Evolutionary conservation across 352 stramenopile species (phyloP).

Genomic region (Phytophthora litchii): DNA sequence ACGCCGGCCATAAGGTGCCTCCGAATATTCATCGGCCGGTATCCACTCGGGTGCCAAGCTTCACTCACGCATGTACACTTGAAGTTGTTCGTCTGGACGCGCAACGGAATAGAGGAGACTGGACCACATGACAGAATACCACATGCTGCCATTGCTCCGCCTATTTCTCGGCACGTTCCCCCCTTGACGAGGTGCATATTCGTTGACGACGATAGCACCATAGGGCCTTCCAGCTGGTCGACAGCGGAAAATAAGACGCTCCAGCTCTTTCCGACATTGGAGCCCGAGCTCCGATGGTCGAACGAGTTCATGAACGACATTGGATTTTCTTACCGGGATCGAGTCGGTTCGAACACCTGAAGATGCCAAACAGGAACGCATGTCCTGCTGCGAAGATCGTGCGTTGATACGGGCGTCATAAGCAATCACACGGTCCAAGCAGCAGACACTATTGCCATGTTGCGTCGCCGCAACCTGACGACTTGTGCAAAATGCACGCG

Average conservation of each 20-base stretch:
- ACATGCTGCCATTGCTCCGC: slow-evolving; percentile 3
- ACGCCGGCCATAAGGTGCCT: slow-evolving; percentile 21
- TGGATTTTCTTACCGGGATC: slow-evolving; percentile 36
- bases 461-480: slow-evolving; percentile 27
- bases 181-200: slow-evolving; percentile 6
- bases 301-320: not conserved
- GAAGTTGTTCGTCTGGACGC: slow-evolving; percentile 10
- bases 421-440: slow-evolving; percentile 22
- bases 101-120: slow-evolving; percentile 21
- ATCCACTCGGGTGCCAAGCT: slow-evolving; percentile 10
- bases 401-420: slow-evolving; percentile 28
- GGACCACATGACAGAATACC: slow-evolving; percentile 16
- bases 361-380: slow-evolving; percentile 16
- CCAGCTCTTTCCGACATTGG: slow-evolving; percentile 32
- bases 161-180: slow-evolving; percentile 18
- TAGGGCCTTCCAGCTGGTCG: slow-evolving; percentile 28
- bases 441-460: slow-evolving; percentile 19
- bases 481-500: slow-evolving; percentile 6
- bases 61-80: slow-evolving; percentile 21
- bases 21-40: slow-evolving; percentile 20
- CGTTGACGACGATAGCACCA: slow-evolving; percentile 6
- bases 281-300: slow-evolving; percentile 9
- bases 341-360: slow-evolving; percentile 40
- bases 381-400: not conserved
- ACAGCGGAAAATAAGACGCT: slow-evolving; percentile 24